These are phyloP conservation scores for Capsaspora owczarzaki DNA, from an alignment of 78 protist species.

Conservation along the genomic window DNA sequence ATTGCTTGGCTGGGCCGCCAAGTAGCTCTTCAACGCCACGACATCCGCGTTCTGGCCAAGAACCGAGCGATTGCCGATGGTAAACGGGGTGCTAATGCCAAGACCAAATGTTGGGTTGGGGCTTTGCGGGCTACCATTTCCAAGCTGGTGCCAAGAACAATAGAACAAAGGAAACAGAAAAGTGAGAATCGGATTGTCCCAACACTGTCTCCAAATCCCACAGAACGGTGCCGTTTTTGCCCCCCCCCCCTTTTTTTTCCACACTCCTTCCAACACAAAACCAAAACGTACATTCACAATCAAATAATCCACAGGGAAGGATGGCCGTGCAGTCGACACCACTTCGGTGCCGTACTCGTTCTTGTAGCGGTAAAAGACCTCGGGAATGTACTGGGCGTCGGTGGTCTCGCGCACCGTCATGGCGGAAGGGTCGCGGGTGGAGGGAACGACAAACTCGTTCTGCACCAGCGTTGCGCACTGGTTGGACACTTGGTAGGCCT, in stretches of 20 bases:
- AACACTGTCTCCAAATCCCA: not conserved
- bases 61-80: not conserved
- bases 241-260: not conserved
- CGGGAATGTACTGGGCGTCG: not conserved
- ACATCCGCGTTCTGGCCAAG: not conserved
- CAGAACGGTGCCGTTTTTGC: not conserved
- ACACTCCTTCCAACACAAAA: not conserved
- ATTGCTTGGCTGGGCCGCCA: not conserved
- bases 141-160: not conserved
- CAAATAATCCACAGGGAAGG: not conserved
- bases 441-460: not conserved
- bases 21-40: not conserved
- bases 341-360: not conserved
- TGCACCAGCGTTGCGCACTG: not conserved
- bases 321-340: not conserved
- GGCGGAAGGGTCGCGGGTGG: not conserved
- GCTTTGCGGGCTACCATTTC: not conserved
- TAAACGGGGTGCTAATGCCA: not conserved
- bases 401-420: not conserved
- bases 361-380: not conserved
- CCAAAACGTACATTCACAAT: not conserved
- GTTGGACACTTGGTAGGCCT: conserved; percentile 30
- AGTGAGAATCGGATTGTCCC: not conserved
- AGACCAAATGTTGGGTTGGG: not conserved
- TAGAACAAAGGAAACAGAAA: not conserved